Evolutionary conservation across 75 land plant genomes (phyloP).

Genomic region (Pinus tabuliformis): DNA sequence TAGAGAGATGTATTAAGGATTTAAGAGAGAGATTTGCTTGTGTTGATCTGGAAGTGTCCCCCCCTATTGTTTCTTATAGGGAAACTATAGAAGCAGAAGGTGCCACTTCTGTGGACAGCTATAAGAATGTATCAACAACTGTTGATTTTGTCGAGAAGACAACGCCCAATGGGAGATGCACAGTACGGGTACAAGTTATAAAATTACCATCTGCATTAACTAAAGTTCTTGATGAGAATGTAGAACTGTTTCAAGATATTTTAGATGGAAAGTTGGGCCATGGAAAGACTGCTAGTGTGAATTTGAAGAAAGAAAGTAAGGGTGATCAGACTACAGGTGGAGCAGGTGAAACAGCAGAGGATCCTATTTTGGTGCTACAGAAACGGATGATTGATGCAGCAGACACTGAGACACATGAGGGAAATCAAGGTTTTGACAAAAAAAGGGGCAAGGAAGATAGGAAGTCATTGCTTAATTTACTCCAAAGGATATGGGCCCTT

Average conservation of each 20-base stretch:
- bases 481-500: constrained; percentile 82
- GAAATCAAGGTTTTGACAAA: constrained; percentile 26
- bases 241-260: constrained; percentile 46
- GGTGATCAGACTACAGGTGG: constrained; percentile 13
- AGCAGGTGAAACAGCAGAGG: constrained; percentile 21
- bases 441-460: constrained; percentile 48
- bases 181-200: constrained; percentile 60
- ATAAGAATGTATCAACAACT: constrained; percentile 17
- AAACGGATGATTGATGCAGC: constrained; percentile 66
- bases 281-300: constrained; percentile 10
- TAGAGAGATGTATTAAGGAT: constrained; percentile 93
- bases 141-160: constrained; percentile 56
- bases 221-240: constrained; percentile 69
- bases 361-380: constrained; percentile 52
- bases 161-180: constrained; percentile 89
- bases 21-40: constrained; percentile 86
- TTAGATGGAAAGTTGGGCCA: constrained; percentile 40
- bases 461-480: constrained; percentile 35
- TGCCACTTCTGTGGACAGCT: constrained; percentile 25
- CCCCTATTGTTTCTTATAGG: constrained; percentile 81
- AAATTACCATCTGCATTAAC: constrained; percentile 63
- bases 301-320: constrained; percentile 4
- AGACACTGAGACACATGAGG: constrained; percentile 33
- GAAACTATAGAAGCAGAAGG: constrained; percentile 83
- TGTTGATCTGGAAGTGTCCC: constrained; percentile 78